phyloP scores from a whole-genome alignment of 129 eudicot genomes.

The Flaveria brownii region DNA sequence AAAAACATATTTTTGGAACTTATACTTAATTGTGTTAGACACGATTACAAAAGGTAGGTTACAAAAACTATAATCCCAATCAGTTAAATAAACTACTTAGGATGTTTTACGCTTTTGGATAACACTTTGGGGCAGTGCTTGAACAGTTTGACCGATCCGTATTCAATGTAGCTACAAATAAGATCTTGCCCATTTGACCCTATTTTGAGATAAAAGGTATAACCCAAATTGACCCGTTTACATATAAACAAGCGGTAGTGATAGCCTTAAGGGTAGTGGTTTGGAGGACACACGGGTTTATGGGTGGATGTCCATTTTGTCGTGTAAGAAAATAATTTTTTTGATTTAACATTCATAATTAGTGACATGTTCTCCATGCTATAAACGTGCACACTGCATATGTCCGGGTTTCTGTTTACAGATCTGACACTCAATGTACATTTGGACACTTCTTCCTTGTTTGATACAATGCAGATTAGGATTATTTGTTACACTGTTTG shows the following conservation, averaged over 20 bases:
- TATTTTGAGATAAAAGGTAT: background rate
- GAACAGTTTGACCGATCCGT: background rate
- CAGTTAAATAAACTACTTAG: background rate
- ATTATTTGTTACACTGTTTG: background rate
- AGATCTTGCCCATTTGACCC: background rate
- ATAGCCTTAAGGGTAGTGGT: background rate
- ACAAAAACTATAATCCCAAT: background rate
- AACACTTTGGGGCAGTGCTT: background rate
- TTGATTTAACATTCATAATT: background rate
- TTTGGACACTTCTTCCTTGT: constrained; percentile 9
- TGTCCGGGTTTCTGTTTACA: background rate
- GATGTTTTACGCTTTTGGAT: background rate
- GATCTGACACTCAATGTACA: background rate
- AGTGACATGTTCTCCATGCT: constrained; percentile 3
- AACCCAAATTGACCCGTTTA: background rate
- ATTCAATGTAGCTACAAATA: background rate
- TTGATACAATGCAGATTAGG: constrained; percentile 14
- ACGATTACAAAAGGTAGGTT: background rate
- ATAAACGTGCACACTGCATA: background rate
- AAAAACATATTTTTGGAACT: background rate
- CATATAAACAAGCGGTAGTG: background rate
- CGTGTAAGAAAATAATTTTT: background rate
- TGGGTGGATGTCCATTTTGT: background rate
- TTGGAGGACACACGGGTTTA: background rate
- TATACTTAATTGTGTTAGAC: background rate